Evolutionary conservation across 73 alveolate genomes (phyloP).

Genomic region (Durusdinium trenchii): DNA sequence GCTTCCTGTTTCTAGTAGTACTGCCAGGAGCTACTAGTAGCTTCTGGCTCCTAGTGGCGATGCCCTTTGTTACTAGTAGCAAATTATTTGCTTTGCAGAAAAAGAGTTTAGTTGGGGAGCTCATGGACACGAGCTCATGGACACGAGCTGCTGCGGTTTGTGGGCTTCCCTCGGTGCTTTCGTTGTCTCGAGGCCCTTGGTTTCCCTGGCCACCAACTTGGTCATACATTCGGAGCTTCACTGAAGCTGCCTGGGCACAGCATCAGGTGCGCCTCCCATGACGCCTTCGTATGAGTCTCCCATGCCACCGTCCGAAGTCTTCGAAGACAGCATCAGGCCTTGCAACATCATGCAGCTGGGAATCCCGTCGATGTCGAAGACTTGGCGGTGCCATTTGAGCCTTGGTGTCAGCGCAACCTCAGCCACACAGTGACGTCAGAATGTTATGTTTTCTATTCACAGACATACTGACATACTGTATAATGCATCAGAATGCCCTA

Average conservation of each 20-base stretch:
- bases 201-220: conserved; percentile 91
- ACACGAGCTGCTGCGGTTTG: too few species aligned
- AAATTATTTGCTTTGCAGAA: background rate
- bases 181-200: conserved; percentile 11
- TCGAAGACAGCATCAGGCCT: background rate
- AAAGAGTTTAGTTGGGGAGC: background rate
- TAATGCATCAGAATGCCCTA: too few species aligned
- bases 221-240: conserved; percentile 88
- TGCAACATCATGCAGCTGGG: conserved; percentile 46
- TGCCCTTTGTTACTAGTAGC: background rate
- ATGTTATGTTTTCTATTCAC: background rate
- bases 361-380: background rate
- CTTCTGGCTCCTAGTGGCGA: too few species aligned
- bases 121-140: background rate
- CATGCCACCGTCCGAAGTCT: background rate
- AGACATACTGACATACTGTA: too few species aligned
- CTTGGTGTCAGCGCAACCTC: background rate
- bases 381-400: conserved; percentile 37
- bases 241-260: conserved; percentile 95
- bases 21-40: too few species aligned
- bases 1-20: too few species aligned
- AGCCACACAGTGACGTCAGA: background rate
- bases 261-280: background rate
- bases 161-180: too few species aligned
- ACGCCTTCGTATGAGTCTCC: background rate